A percentile compares a stretch with the other conserved stretches of the same genome.
Evolutionary conservation across 257 asterid genomes (phyloP).

Genomic region (Catharanthus roseus): DNA sequence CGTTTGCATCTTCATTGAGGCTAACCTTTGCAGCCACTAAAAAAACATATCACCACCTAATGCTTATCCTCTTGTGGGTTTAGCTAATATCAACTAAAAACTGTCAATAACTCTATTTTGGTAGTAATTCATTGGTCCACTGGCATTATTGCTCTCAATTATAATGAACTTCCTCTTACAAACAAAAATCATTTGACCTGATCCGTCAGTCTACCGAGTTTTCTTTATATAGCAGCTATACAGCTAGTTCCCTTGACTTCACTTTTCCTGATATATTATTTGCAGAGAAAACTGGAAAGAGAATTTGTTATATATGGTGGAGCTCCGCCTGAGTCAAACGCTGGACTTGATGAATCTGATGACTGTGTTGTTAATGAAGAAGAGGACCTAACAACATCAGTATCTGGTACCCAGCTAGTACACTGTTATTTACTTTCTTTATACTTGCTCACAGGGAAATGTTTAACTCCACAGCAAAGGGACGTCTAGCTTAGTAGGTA

Average conservation of each 20-base stretch:
- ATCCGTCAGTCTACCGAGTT: not conserved
- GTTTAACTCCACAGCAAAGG: not conserved
- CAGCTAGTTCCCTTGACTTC: not conserved
- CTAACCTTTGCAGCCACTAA: not conserved
- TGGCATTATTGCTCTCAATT: not conserved
- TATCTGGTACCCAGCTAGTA: constrained; percentile 50
- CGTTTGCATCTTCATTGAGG: not conserved
- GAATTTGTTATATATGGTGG: constrained; percentile 65
- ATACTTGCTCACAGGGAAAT: not conserved
- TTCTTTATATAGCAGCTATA: not conserved
- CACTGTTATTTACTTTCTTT: not conserved
- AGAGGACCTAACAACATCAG: constrained; percentile 50
- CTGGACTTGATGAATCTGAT: constrained; percentile 32
- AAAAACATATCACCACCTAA: not conserved
- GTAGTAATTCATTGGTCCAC: not conserved
- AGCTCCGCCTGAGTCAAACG: constrained; percentile 47
- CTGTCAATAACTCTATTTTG: not conserved
- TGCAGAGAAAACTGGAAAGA: constrained; percentile 77
- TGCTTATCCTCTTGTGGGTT: constrained; percentile 4
- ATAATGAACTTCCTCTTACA: not conserved
- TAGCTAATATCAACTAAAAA: constrained; percentile 12
- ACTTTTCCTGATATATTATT: not conserved
- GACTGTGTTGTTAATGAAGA: constrained; percentile 45
- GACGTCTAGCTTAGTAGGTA: not conserved
- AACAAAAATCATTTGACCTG: not conserved